phyloP scores from a whole-genome alignment of 108 stramenopile genomes.

The Asterionellopsis glacialis region DNA sequence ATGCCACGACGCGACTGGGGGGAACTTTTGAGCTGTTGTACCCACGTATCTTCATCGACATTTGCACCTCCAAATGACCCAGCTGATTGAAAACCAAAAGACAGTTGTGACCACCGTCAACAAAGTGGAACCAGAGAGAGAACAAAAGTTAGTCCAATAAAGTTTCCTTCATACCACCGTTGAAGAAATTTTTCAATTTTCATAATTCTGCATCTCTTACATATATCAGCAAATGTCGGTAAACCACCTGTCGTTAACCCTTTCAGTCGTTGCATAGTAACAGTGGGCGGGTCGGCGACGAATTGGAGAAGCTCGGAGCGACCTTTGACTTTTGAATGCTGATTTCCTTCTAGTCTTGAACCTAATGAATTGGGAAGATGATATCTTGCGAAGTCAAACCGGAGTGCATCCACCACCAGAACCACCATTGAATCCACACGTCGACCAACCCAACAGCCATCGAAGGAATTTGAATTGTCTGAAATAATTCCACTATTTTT shows the following conservation, averaged over 20 bases:
- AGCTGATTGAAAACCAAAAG: too few species aligned
- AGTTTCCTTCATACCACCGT: neutral
- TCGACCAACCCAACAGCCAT: conserved; percentile 77
- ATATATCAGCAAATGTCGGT: conserved; percentile 92
- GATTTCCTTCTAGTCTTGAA: conserved; percentile 29
- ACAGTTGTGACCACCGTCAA: neutral
- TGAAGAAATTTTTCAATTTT: conserved; percentile 1
- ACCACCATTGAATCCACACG: conserved; percentile 75
- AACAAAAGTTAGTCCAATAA: neutral
- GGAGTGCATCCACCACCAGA: conserved; percentile 91
- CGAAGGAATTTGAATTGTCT: too few species aligned
- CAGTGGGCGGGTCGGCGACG: conserved; percentile 98
- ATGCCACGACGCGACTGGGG: conserved; percentile 11
- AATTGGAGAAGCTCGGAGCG: conserved; percentile 78
- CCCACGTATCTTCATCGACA: conserved; percentile 86
- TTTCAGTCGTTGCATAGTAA: conserved; percentile 97
- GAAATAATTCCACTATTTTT: conserved; percentile 1
- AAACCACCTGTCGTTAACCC: conserved; percentile 95
- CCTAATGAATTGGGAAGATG: conserved; percentile 70
- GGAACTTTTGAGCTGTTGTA: conserved; percentile 49
- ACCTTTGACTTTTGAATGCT: too few species aligned
- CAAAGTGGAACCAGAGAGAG: neutral
- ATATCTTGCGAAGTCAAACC: conserved; percentile 91
- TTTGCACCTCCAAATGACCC: conserved; percentile 60
- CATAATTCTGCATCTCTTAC: too few species aligned